Conservation (phyloP, 345 rosid genomes). For the Melaleuca alternifolia region DNA sequence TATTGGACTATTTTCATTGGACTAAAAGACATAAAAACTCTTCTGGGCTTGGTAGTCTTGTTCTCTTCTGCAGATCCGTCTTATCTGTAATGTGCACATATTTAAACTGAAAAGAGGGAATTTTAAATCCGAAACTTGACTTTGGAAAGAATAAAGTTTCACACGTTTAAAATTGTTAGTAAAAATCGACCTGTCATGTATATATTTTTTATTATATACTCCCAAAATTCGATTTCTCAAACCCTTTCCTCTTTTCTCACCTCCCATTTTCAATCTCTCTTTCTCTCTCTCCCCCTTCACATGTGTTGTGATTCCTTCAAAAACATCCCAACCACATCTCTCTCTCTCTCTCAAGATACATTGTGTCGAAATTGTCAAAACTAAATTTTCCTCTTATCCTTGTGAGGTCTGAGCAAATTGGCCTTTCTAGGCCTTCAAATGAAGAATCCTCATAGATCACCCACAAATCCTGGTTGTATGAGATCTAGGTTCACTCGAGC, state of each 20-base stretch:
- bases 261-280: constrained; percentile 22
- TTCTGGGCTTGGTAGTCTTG: too few relatives aligned
- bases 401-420: not conserved
- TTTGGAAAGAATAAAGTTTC: too few relatives aligned
- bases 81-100: not conserved
- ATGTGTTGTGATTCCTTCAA: not conserved
- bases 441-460: not conserved
- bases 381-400: constrained; percentile 10
- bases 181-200: too few relatives aligned
- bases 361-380: not conserved
- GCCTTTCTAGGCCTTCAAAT: constrained; percentile 7
- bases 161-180: too few relatives aligned
- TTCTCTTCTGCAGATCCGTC: too few relatives aligned
- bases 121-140: not conserved
- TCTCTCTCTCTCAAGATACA: not conserved
- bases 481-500: constrained; percentile 22
- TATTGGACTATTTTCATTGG: too few relatives aligned
- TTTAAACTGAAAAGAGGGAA: not conserved
- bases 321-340: constrained; percentile 2
- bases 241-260: constrained; percentile 18
- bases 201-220: not conserved
- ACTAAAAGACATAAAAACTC: too few relatives aligned
- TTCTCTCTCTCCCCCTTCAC: not conserved
- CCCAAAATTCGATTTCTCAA: constrained; percentile 10
- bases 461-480: not conserved